These are phyloP conservation scores for Yarrowia sp. DNA, from an alignment of 805 yeast species.

Conservation along the genomic window DNA sequence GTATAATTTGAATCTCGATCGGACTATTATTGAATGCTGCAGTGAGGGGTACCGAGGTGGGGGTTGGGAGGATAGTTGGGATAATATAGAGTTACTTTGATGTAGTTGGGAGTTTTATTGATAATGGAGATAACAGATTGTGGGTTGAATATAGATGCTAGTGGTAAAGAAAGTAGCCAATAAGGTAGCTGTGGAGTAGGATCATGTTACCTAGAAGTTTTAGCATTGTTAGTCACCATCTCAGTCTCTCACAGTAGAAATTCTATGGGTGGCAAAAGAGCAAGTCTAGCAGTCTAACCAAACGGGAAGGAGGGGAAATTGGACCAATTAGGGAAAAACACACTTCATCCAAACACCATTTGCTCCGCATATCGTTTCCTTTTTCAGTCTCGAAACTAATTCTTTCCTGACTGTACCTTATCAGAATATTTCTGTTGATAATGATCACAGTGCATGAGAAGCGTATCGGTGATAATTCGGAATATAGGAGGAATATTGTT, in stretches of 20 bases:
- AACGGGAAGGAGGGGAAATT: neutral
- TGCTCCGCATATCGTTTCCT: too few relatives aligned
- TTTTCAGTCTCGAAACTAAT: neutral
- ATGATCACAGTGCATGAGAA: neutral
- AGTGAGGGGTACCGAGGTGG: neutral
- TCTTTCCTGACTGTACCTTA: neutral
- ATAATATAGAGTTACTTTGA: neutral
- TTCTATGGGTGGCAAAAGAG: neutral
- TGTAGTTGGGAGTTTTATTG: neutral
- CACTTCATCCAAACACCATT: neutral
- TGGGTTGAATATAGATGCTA: neutral
- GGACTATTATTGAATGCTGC: neutral
- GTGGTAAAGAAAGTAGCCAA: too few relatives aligned
- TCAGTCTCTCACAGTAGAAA: neutral
- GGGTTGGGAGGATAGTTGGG: neutral
- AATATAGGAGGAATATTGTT: too few relatives aligned
- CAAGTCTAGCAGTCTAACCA: neutral
- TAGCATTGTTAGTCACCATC: neutral
- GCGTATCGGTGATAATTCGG: neutral
- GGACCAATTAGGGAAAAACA: neutral
- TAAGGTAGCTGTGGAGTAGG: too few relatives aligned
- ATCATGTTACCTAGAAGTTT: too few relatives aligned
- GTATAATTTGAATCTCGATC: neutral
- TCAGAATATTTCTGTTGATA: neutral
- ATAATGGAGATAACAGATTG: neutral